Base-by-base conservation (phyloP, 2,329 filamentous ascomycete species). In the Rhynchosporium graminicola region DNA sequence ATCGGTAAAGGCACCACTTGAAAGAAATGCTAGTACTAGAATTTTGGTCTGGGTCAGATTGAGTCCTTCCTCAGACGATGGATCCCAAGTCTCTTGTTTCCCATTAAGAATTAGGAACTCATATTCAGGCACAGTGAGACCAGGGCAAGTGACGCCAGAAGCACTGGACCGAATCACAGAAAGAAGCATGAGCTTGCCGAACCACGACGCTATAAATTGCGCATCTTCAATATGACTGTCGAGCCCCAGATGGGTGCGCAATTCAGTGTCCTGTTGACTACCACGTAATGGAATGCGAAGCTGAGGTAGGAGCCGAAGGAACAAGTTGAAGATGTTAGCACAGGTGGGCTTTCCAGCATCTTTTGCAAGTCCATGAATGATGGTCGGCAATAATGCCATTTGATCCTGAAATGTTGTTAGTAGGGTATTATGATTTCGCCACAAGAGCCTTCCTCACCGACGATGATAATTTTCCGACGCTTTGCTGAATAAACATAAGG, bases 401-500 rank as follows among this genome's bases (percentile, higher is more conserved):
- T 91, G 85, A 47, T 94, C 89, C 59, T 81, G 72, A 12, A 78
- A 75, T 38, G 79, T 40, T 3, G 50, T 69, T 46, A 67, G 62
- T 28, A 47, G 42, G 26, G 9, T 38, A 58, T 47, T 50, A 28
- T 48, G n/a, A 15, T 4, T 9, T 47, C 12, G 10, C 40, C 12
- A 15, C 15, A 40, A 7, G 40, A 42, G n/a, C 9, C 20, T 75
- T 84, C 74, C 67, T 60, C 62, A 77, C 76, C 15, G 77, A 74
- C 10, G 81, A 75, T 2, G 82, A 79, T 26, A 90, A 75, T 56
- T 87, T 81, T 57, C 82, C 82, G 50, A 91, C 80, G 45, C 94
- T 95, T 73, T 96, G 91, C 72, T 96, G 91, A 43, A 97, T 89
- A 73, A 96, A 97, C 20, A 90, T 82, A 46, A 98, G 79, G 76